A percentile compares a stretch with the other conserved stretches of the same genome.
phyloP scores from a whole-genome alignment of 306 rosid species.

The Senna siamea region DNA sequence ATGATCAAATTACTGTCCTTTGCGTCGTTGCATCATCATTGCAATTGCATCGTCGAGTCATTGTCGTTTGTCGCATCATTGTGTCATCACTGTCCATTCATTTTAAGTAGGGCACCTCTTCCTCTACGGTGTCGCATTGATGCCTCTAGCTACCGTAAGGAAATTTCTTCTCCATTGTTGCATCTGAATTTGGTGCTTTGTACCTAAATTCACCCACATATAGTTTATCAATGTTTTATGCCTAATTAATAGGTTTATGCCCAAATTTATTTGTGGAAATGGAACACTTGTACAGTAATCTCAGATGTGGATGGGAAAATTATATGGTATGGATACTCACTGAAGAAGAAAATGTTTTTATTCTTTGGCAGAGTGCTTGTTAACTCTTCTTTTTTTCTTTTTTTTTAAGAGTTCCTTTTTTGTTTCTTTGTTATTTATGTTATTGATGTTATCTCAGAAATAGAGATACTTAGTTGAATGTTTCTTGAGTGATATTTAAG shows the following conservation, averaged over 20 bases:
- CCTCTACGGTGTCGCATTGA: no score
- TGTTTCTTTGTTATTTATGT: constrained; percentile 30
- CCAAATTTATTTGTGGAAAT: constrained; percentile 88
- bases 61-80: no score
- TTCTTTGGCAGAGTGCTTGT: neutral
- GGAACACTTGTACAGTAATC: constrained; percentile 84
- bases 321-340: constrained; percentile 67
- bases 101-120: no score
- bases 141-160: no score
- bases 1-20: no score
- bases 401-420: constrained; percentile 21
- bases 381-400: constrained; percentile 10
- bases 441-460: constrained; percentile 28
- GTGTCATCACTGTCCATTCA: no score
- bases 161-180: no score
- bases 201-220: no score
- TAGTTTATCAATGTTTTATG: no score
- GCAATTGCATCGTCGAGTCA: no score
- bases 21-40: no score
- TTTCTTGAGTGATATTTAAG: neutral
- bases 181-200: no score
- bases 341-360: constrained; percentile 26
- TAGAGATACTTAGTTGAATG: constrained; percentile 5
- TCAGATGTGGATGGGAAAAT: constrained; percentile 99
- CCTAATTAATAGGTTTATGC: constrained; percentile 74